Evolutionary conservation across 2,329 filamentous ascomycete genomes (phyloP).

Genomic region (Phialophora expanda): DNA sequence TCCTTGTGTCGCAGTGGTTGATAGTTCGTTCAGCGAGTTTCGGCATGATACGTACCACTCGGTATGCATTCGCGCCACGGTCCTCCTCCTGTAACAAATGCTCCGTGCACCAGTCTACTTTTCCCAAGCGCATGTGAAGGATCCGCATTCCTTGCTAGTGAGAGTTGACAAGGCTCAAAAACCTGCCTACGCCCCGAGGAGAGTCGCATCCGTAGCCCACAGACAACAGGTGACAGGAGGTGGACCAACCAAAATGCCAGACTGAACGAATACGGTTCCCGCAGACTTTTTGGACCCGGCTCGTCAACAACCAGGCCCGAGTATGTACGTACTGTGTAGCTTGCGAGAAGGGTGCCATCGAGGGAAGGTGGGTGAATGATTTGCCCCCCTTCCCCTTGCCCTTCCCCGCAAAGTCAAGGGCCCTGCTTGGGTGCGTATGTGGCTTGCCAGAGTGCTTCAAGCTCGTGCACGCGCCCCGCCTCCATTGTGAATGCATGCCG

Average conservation of each 20-base stretch:
- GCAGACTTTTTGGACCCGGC: neutral
- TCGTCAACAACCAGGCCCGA: neutral
- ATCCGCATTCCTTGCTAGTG: neutral
- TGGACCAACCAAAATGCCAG: neutral
- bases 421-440: neutral
- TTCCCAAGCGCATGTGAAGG: neutral
- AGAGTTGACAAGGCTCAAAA: conserved; percentile 10
- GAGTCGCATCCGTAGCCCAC: neutral
- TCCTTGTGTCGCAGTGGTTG: no score
- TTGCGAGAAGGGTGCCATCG: neutral
- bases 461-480: neutral
- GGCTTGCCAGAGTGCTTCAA: neutral
- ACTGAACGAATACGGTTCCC: conserved; percentile 1
- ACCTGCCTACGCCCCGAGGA: neutral
- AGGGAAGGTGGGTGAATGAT: neutral
- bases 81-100: neutral
- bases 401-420: neutral
- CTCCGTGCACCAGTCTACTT: neutral
- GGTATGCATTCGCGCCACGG: neutral
- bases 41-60: neutral
- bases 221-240: neutral
- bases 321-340: neutral
- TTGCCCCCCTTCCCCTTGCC: neutral
- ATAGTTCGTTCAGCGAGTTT: neutral
- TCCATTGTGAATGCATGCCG: conserved; percentile 5